These are phyloP conservation scores for Trametes polyzona DNA, from an alignment of 1,284 basidiomycete genomes.

Conservation along the genomic window DNA sequence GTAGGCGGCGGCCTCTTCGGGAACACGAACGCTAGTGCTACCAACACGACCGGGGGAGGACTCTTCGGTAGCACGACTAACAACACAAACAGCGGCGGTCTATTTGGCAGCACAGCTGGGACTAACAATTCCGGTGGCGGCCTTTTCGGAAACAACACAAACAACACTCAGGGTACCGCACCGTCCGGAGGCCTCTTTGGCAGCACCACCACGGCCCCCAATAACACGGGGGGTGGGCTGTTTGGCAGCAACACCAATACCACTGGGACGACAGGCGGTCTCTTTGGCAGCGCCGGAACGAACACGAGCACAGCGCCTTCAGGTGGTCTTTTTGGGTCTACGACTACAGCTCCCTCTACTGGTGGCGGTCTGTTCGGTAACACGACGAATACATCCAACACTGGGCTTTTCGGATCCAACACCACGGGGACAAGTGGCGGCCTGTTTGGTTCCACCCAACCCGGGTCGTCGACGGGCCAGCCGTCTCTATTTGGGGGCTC, in stretches of 20 bases:
- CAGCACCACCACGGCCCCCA: conserved; percentile 20
- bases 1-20: conserved; percentile 39
- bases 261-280: conserved; percentile 14
- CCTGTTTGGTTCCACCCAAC: conserved; percentile 26
- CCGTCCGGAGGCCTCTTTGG: conserved; percentile 35
- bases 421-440: conserved; percentile 25
- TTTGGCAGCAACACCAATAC: conserved; percentile 38
- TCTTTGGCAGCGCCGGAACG: conserved; percentile 30
- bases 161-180: conserved; percentile 4
- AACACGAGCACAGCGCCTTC: conserved; percentile 9
- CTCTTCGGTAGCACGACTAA: conserved; percentile 34
- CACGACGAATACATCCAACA: conserved; percentile 7
- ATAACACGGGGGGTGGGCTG: conserved; percentile 29
- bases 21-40: conserved; percentile 19
- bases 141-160: conserved; percentile 35
- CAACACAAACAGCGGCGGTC: conserved; percentile 8
- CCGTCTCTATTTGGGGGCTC: conserved; percentile 12
- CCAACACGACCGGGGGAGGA: conserved; percentile 19
- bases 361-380: conserved; percentile 33
- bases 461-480: conserved; percentile 5
- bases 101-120: conserved; percentile 19
- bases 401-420: conserved; percentile 25
- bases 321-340: conserved; percentile 28
- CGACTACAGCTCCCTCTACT: not conserved
- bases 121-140: conserved; percentile 26